Evolutionary conservation across 306 rosid genomes (phyloP).

Genomic region (Dalbergia oliveri): DNA sequence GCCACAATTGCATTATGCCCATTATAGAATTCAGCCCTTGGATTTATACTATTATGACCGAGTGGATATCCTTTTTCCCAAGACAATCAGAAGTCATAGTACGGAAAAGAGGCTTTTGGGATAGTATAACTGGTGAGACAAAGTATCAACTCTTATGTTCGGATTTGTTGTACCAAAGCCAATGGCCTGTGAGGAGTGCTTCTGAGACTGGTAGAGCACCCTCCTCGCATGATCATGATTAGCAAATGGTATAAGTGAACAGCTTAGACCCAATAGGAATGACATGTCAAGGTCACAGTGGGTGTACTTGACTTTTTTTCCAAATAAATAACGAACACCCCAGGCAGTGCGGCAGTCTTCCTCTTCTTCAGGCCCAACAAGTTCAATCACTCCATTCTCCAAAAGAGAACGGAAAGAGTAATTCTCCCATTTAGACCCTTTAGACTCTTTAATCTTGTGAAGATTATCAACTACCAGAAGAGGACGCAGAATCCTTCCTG

Average conservation of each 20-base stretch:
- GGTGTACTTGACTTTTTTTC: conserved; percentile 61
- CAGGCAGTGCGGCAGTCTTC: conserved; percentile 93
- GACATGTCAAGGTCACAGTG: conserved; percentile 98
- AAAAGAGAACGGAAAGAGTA: conserved; percentile 67
- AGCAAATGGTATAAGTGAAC: conserved; percentile 86
- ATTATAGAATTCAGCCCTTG: conserved; percentile 82
- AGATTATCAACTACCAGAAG: conserved; percentile 85
- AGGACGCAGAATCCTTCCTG: conserved; percentile 96
- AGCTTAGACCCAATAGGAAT: conserved; percentile 82
- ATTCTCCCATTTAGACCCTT: conserved; percentile 59
- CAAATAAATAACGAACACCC: conserved; percentile 70
- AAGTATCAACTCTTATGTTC: conserved; percentile 82
- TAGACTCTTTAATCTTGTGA: conserved; percentile 58
- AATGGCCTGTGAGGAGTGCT: conserved; percentile 96
- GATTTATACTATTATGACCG: conserved; percentile 54
- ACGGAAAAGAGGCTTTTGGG: conserved; percentile 86
- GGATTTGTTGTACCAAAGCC: conserved; percentile 84
- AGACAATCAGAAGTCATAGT: conserved; percentile 87
- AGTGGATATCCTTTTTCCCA: conserved; percentile 64
- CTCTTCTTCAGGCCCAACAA: conserved; percentile 95
- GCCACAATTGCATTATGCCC: conserved; percentile 98
- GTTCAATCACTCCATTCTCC: conserved; percentile 80
- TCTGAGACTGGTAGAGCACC: conserved; percentile 90
- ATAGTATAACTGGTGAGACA: conserved; percentile 84
- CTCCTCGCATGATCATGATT: conserved; percentile 98